A percentile compares a stretch with the other conserved stretches of the same genome.
These are phyloP conservation scores for Coniochaeta ligniaria DNA, from an alignment of 2,329 filamentous ascomycete genomes.

Conservation along the genomic window DNA sequence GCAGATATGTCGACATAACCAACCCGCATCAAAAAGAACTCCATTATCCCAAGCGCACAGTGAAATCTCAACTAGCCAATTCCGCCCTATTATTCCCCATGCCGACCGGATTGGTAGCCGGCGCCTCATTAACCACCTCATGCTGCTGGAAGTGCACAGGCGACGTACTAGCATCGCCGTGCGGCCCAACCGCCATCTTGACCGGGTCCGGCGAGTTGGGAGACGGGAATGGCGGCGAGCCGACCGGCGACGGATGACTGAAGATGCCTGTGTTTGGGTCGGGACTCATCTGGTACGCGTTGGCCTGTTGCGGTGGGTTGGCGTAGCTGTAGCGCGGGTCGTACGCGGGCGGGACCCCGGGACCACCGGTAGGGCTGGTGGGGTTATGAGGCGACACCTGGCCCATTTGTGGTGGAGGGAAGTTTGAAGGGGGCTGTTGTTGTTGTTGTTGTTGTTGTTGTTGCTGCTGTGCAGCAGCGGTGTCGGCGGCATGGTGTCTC, in stretches of 20 bases:
- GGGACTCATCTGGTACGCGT: neutral
- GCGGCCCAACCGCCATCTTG: neutral
- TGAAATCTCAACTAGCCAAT: neutral
- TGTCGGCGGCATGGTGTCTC: neutral
- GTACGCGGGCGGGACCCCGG: neutral
- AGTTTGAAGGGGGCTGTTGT: neutral
- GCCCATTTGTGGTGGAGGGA: neutral
- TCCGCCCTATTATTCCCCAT: neutral
- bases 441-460: neutral
- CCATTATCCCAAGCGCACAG: neutral
- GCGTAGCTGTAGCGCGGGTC: constrained; percentile 1
- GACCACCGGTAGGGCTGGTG: neutral
- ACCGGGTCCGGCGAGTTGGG: neutral
- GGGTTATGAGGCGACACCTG: neutral
- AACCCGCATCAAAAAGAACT: neutral
- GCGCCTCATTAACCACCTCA: neutral
- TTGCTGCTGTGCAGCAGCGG: too few relatives aligned
- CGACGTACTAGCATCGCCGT: neutral
- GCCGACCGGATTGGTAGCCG: neutral
- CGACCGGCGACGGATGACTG: neutral
- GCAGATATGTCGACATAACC: neutral
- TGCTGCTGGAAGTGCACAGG: neutral
- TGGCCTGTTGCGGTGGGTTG: neutral
- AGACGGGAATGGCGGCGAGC: neutral
- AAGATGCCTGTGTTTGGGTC: neutral